Conservation (phyloP, 2,329 filamentous ascomycete species). For the Immersiporthe knoxdaviesiana region DNA sequence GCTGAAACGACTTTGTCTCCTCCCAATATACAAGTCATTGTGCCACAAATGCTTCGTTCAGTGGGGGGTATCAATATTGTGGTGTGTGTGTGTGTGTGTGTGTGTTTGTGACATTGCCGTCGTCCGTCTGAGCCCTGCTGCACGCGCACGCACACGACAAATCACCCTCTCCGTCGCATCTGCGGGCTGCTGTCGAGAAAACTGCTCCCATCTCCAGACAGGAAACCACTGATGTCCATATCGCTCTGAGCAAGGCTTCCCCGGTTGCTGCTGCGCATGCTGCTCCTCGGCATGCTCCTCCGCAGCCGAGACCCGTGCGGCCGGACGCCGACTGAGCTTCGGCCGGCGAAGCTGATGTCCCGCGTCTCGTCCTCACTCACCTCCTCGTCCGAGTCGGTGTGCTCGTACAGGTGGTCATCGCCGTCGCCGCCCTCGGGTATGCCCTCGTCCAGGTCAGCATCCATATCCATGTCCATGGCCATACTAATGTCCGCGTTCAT, state of each 20-base stretch:
- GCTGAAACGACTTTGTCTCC: background rate
- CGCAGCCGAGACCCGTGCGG: slow-evolving; percentile 24
- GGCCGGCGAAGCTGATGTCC: slow-evolving; percentile 36
- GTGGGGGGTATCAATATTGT: slow-evolving; percentile 23
- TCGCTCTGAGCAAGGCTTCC: slow-evolving; percentile 44
- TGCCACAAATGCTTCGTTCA: background rate
- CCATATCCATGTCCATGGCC: slow-evolving; percentile 58
- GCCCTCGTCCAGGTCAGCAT: slow-evolving; percentile 71
- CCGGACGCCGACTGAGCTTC: slow-evolving; percentile 22
- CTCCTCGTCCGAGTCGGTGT: slow-evolving; percentile 75
- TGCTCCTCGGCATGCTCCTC: slow-evolving; percentile 29
- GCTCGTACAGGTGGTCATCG: slow-evolving; percentile 62
- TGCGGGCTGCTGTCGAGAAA: slow-evolving; percentile 59
- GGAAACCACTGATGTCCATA: slow-evolving; percentile 59
- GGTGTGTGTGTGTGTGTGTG: no score
- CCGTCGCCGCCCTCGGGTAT: slow-evolving; percentile 67
- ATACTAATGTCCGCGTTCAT: slow-evolving; percentile 34
- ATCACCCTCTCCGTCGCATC: slow-evolving; percentile 39
- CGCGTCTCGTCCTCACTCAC: slow-evolving; percentile 47
- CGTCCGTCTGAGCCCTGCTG: background rate
- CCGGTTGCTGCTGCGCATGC: slow-evolving; percentile 24
- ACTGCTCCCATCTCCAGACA: slow-evolving; percentile 62
- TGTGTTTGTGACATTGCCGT: background rate
- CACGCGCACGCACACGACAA: background rate
- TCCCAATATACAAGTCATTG: background rate